Evolutionary conservation across 371 early-diverging fungal genomes (phyloP), one percentile per base, ranked within the genome.

Genomic region (Rhizomucor miehei): DNA sequence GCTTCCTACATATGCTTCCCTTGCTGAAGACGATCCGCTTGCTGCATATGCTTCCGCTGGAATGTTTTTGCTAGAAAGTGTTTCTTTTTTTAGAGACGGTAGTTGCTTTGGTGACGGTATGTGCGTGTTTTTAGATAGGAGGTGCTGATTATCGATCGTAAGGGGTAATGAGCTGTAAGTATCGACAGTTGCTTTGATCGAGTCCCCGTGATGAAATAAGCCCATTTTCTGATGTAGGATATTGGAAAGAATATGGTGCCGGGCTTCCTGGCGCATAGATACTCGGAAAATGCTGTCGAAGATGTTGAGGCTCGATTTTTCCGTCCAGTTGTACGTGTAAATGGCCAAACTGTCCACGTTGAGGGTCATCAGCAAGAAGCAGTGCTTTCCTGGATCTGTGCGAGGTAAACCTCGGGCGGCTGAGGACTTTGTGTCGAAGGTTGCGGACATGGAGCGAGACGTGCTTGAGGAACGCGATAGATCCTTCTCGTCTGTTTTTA

Each of bases 181-280:
- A 29, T 75, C 67, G 0, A 69, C 49, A 1, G 54, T 44, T 16
- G 52, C 19, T 20, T 58, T 57, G 37, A 76, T 48, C 23, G 71
- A 45, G 51, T 65, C 24, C 1, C 69, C 60, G 53, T 87, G 86
- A 56, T 87, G 82, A 60, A 88, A 88, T 2, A 86, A 57, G 0
- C 88, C 88, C 82, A 88, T 82, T 51, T 88, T 88, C 56, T 88
- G 88, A 48, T 84, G 77, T 21, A 88, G 47, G 36, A 88, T 83
- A 45, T 79, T 84, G 52, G 71, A 66, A 12, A 88, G 64, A 0
- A 87, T 57, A 44, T 67, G 56, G 56, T 66, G 77, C 1, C 88
- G 79, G 25, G 79, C 66, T 57, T 70, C 70, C 53, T 86, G 84
- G 61, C 84, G 76, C n/a, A 44, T 49, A 0, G 64, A 60, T 20